A percentile compares a stretch with the other conserved stretches of the same genome.
Conservation (phyloP, 2,329 filamentous ascomycete species). For the Aspergillus sp. region DNA sequence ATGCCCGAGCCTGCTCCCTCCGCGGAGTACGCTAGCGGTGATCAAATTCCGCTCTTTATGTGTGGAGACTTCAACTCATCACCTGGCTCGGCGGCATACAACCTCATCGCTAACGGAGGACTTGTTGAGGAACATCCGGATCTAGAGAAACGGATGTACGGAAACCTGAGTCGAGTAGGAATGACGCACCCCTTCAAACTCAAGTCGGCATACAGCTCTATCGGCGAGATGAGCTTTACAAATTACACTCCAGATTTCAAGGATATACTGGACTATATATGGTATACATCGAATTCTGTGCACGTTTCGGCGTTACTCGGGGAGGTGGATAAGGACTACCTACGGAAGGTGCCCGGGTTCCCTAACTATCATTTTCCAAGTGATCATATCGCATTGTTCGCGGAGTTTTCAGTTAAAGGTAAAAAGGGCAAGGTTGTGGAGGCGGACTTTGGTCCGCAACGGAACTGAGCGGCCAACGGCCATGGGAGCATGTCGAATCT, state of each 20-base stretch:
- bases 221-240: constrained; percentile 86
- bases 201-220: constrained; percentile 82
- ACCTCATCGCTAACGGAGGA: constrained; percentile 78
- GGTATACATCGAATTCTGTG: constrained; percentile 89
- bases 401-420: constrained; percentile 84
- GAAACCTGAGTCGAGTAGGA: constrained; percentile 86
- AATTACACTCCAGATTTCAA: constrained; percentile 96
- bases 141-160: constrained; percentile 78
- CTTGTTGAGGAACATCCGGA: constrained; percentile 79
- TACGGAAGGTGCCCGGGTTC: constrained; percentile 84
- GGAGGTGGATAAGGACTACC: constrained; percentile 80
- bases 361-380: constrained; percentile 93
- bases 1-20: constrained; percentile 70
- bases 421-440: constrained; percentile 75
- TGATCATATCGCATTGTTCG: constrained; percentile 86
- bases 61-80: constrained; percentile 97
- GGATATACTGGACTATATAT: constrained; percentile 94
- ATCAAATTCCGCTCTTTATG: constrained; percentile 85
- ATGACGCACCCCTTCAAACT: constrained; percentile 94
- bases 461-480: constrained; percentile 30
- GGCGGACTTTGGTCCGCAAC: constrained; percentile 59
- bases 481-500: constrained; percentile 36
- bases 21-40: constrained; percentile 79
- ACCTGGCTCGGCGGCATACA: constrained; percentile 83
- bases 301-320: constrained; percentile 82